These are phyloP conservation scores for Ustilago curta DNA, from an alignment of 1,284 basidiomycete species.

Conservation along the genomic window DNA sequence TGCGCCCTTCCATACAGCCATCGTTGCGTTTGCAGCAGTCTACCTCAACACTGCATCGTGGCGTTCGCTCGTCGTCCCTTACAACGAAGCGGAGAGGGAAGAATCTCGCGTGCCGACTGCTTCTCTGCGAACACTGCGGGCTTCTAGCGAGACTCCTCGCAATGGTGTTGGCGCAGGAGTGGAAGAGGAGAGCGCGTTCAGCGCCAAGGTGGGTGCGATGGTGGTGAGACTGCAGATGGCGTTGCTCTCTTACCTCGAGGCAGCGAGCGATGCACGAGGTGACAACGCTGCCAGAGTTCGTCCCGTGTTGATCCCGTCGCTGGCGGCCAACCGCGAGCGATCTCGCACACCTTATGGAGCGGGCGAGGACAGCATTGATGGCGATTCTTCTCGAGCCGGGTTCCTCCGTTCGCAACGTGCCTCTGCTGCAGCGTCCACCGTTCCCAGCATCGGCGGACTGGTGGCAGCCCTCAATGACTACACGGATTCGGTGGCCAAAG, in stretches of 20 bases:
- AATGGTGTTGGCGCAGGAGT: constrained; percentile 16
- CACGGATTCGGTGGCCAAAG: constrained; percentile 75
- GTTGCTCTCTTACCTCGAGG: constrained; percentile 61
- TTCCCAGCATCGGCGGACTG: constrained; percentile 82
- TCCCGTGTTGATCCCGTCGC: constrained; percentile 53
- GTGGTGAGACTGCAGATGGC: constrained; percentile 53
- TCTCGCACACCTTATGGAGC: constrained; percentile 32
- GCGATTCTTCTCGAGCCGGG: constrained; percentile 34
- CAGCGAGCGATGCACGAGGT: constrained; percentile 52
- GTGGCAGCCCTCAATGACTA: constrained; percentile 77
- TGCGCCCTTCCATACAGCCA: constrained; percentile 77
- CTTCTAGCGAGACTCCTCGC: constrained; percentile 31
- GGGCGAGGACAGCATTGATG: constrained; percentile 21
- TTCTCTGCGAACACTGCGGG: constrained; percentile 36
- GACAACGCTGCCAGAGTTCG: constrained; percentile 27
- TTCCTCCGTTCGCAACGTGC: constrained; percentile 41
- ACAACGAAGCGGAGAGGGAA: constrained; percentile 78
- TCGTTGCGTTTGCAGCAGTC: constrained; percentile 80
- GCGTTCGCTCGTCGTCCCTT: constrained; percentile 76
- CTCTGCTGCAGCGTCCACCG: constrained; percentile 56
- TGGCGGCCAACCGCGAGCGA: constrained; percentile 45
- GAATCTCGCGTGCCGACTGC: constrained; percentile 70
- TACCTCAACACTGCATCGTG: constrained; percentile 78
- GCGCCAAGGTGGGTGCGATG: constrained; percentile 39
- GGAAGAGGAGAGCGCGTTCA: constrained; percentile 55